Percentiles rank a stretch among this genome's conserved stretches.
phyloP scores from a whole-genome alignment of 345 rosid genomes.

The Murraya koenigii region DNA sequence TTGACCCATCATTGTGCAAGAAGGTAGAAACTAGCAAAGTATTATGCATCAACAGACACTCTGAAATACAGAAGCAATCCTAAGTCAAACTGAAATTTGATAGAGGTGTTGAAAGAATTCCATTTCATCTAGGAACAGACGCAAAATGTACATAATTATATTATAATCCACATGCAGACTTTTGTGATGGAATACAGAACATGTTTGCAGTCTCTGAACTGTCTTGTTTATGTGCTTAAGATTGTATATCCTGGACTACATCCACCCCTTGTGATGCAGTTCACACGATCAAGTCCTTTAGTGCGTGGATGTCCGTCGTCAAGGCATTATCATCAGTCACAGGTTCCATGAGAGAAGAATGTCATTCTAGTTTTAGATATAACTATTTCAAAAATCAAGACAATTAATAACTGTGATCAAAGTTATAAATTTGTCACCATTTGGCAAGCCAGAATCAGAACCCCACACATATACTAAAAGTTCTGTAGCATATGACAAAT shows the following conservation, averaged over 20 bases:
- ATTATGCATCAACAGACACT: not conserved
- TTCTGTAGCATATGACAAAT: not conserved
- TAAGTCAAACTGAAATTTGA: not conserved
- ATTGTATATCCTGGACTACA: not conserved
- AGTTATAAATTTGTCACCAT: not conserved
- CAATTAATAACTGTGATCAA: not conserved
- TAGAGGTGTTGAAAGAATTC: not conserved
- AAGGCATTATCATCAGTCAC: not conserved
- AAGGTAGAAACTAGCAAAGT: not conserved
- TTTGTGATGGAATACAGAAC: not conserved
- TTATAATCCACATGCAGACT: not conserved
- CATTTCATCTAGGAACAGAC: not conserved
- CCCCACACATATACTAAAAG: not conserved
- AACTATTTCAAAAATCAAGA: not conserved
- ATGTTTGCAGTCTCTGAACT: not conserved
- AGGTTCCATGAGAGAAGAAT: not conserved
- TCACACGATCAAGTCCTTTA: not conserved
- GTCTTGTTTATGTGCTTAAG: not conserved
- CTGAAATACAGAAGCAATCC: constrained; percentile 1
- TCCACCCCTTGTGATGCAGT: not conserved
- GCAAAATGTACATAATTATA: not conserved
- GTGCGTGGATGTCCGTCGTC: not conserved
- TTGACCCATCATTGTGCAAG: not conserved
- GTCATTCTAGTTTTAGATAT: not conserved
- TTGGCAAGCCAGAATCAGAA: not conserved